These are phyloP conservation scores for Echites panduratus DNA, from an alignment of 257 asterid species.

Conservation along the genomic window DNA sequence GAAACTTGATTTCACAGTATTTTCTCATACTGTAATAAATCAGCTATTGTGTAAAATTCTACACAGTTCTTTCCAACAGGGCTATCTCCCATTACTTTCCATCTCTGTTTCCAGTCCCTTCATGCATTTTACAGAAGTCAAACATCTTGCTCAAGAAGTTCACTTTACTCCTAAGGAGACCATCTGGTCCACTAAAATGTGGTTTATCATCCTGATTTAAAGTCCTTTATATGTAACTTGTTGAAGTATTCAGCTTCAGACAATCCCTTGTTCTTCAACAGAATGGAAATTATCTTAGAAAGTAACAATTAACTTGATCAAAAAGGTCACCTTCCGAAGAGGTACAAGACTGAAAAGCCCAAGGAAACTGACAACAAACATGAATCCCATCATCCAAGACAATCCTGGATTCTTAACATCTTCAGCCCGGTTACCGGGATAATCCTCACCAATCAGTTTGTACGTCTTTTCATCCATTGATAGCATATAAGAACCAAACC, in stretches of 20 bases:
- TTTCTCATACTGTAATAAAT: not conserved
- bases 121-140: not conserved
- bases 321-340: slow-evolving; percentile 69
- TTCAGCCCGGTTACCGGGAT: slow-evolving; percentile 88
- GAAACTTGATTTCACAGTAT: not conserved
- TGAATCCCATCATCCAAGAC: slow-evolving; percentile 90
- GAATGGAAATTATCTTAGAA: not conserved
- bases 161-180: not conserved
- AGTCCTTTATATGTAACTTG: not conserved
- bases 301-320: not conserved
- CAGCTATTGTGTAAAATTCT: not conserved
- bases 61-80: not conserved
- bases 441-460: slow-evolving; percentile 78
- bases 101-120: not conserved
- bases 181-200: not conserved
- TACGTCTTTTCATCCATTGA: slow-evolving; percentile 95
- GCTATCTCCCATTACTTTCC: not conserved
- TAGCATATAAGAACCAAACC: slow-evolving; percentile 86
- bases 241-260: not conserved
- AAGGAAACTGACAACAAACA: slow-evolving; percentile 78
- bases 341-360: slow-evolving; percentile 95
- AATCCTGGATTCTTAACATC: slow-evolving; percentile 93
- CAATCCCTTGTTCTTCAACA: not conserved
- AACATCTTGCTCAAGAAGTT: not conserved
- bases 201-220: not conserved